These are phyloP conservation scores for Penicillium capsulatum DNA, from an alignment of 2,329 filamentous ascomycete species.

Conservation along the genomic window DNA sequence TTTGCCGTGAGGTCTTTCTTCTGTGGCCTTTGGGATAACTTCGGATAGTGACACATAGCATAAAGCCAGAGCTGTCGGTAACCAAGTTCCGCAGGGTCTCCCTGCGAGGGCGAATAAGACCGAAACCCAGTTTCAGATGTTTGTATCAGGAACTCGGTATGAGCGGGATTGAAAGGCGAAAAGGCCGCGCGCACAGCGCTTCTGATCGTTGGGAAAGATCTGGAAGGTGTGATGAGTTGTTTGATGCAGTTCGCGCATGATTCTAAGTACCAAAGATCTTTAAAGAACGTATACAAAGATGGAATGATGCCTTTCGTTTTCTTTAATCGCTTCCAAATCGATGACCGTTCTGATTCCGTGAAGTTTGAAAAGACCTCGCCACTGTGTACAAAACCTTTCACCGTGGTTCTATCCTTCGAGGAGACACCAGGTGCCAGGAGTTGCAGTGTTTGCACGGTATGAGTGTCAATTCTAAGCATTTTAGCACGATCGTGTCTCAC, in stretches of 20 bases:
- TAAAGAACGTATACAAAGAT: slow-evolving; percentile 15
- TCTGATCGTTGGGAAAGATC: slow-evolving; percentile 8
- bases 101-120: slow-evolving; percentile 2
- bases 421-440: slow-evolving; percentile 8
- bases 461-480: slow-evolving; percentile 5
- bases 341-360: slow-evolving; percentile 4
- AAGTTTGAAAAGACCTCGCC: slow-evolving; percentile 10
- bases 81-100: slow-evolving; percentile 4
- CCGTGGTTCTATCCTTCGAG: slow-evolving; percentile 3
- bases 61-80: slow-evolving; percentile 11
- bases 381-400: slow-evolving; percentile 7
- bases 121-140: slow-evolving; percentile 8
- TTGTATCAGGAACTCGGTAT: slow-evolving; percentile 4
- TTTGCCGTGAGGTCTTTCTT: slow-evolving; percentile 7
- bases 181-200: slow-evolving; percentile 4
- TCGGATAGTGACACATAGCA: slow-evolving; percentile 10
- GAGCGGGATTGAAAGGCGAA: background rate
- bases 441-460: slow-evolving; percentile 7
- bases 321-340: slow-evolving; percentile 8
- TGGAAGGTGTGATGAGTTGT: slow-evolving; percentile 7
- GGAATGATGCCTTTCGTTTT: slow-evolving; percentile 7
- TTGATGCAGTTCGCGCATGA: slow-evolving; percentile 12
- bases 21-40: slow-evolving; percentile 1
- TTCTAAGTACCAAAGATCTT: slow-evolving; percentile 15
- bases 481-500: slow-evolving; percentile 4